Conservation (phyloP, 1,284 basidiomycete genomes). For the Naganishia cerealis region DNA sequence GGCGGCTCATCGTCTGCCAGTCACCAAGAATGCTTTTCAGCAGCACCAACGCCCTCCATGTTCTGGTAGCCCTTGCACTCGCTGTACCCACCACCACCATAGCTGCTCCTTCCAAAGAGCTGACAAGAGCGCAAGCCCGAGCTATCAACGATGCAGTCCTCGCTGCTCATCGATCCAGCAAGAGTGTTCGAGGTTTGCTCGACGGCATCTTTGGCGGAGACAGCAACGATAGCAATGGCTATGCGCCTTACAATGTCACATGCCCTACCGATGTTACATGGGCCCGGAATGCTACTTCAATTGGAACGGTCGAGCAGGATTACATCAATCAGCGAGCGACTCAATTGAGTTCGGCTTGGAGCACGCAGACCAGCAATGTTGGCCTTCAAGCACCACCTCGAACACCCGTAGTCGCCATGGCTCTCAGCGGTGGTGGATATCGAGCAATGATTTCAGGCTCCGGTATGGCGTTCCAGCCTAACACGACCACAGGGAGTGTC, state of each 20-base stretch:
- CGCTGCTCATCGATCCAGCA: constrained; percentile 19
- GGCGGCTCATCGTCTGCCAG: neutral
- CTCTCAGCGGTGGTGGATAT: constrained; percentile 57
- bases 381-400: constrained; percentile 45
- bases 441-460: constrained; percentile 54
- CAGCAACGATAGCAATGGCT: constrained; percentile 35
- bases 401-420: constrained; percentile 53
- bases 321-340: constrained; percentile 42
- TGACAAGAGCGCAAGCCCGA: constrained; percentile 25
- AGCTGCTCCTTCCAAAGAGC: constrained; percentile 10
- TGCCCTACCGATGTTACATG: constrained; percentile 48
- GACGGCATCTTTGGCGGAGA: constrained; percentile 31
- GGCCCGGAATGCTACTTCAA: constrained; percentile 43
- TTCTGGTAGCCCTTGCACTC: neutral
- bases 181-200: constrained; percentile 19
- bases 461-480: constrained; percentile 33
- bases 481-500: constrained; percentile 23
- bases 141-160: constrained; percentile 19
- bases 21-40: constrained; percentile 19
- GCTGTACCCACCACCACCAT: neutral
- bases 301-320: constrained; percentile 42
- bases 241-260: constrained; percentile 47
- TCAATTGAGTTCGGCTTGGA: constrained; percentile 40
- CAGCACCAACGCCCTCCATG: neutral
- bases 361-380: constrained; percentile 38